Conservation (phyloP, 176 grass and related monocot species). For the Aegilops sharonensis region DNA sequence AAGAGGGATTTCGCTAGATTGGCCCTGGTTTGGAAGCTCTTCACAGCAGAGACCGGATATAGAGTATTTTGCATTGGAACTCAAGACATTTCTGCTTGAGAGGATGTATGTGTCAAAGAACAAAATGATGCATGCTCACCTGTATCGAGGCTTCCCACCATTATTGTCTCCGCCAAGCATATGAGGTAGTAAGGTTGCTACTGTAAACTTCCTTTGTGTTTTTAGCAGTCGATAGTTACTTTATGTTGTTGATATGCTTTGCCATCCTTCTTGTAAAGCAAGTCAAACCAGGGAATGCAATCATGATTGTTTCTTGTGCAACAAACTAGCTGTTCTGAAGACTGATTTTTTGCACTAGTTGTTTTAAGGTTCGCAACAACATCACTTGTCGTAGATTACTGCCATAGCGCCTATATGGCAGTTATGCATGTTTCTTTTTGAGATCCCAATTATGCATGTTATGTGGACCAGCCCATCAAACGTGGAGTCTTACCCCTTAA, state of each 20-base stretch:
- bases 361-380: not conserved
- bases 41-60: not conserved
- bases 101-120: not conserved
- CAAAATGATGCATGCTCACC: not conserved
- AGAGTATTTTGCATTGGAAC: slow-evolving; percentile 35
- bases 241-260: not conserved
- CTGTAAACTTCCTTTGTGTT: not conserved
- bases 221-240: not conserved
- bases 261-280: not conserved
- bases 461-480: no score
- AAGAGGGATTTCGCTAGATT: not conserved
- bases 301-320: not conserved
- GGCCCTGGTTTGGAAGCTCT: slow-evolving; percentile 12
- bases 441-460: not conserved
- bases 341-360: not conserved
- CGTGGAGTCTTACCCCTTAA: no score
- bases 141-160: slow-evolving; percentile 33
- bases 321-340: not conserved
- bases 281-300: not conserved
- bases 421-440: not conserved
- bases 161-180: slow-evolving; percentile 20
- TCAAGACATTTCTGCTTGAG: slow-evolving; percentile 17
- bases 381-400: not conserved
- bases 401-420: not conserved
- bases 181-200: slow-evolving; percentile 28